Conservation (phyloP, 495 filamentous ascomycete genomes). For the Emericellopsis terricola region DNA sequence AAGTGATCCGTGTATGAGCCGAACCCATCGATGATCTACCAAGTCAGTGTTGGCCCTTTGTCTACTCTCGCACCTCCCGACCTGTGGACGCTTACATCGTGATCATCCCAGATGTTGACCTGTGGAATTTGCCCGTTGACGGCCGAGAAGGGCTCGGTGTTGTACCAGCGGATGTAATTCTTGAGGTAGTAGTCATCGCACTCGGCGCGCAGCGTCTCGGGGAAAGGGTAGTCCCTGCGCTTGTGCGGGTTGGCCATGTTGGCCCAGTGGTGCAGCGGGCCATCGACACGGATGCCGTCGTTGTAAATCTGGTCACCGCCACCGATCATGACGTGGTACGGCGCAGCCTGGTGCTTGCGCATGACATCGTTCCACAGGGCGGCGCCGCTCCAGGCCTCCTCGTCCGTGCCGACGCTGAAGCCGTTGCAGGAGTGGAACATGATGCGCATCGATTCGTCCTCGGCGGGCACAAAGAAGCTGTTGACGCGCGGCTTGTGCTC, state of each 20-base stretch:
- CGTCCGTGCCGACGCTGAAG: slow-evolving; percentile 83
- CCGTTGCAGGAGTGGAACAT: slow-evolving; percentile 97
- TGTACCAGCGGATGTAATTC: slow-evolving; percentile 83
- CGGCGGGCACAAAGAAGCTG: slow-evolving; percentile 58
- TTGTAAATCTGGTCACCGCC: slow-evolving; percentile 95
- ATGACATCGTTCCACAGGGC: slow-evolving; percentile 85
- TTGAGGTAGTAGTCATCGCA: slow-evolving; percentile 82
- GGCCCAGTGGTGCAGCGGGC: slow-evolving; percentile 67
- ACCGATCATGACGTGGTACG: slow-evolving; percentile 92
- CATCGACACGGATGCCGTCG: slow-evolving; percentile 68
- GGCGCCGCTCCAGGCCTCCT: slow-evolving; percentile 65
- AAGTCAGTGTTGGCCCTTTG: background rate
- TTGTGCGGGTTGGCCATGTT: slow-evolving; percentile 67
- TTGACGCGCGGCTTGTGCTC: slow-evolving; percentile 27
- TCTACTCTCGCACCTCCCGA: background rate
- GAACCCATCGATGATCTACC: slow-evolving; percentile 74
- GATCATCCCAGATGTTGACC: slow-evolving; percentile 91
- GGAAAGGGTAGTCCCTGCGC: slow-evolving; percentile 57
- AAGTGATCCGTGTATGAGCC: slow-evolving; percentile 86
- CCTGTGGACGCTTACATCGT: slow-evolving; percentile 31
- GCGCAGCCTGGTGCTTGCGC: slow-evolving; percentile 45
- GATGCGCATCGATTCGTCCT: slow-evolving; percentile 73
- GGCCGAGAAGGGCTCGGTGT: slow-evolving; percentile 59
- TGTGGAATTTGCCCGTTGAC: slow-evolving; percentile 82
- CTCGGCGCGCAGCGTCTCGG: slow-evolving; percentile 48